Base-by-base conservation (phyloP, 805 yeast species). In the Candida verbasci region DNA sequence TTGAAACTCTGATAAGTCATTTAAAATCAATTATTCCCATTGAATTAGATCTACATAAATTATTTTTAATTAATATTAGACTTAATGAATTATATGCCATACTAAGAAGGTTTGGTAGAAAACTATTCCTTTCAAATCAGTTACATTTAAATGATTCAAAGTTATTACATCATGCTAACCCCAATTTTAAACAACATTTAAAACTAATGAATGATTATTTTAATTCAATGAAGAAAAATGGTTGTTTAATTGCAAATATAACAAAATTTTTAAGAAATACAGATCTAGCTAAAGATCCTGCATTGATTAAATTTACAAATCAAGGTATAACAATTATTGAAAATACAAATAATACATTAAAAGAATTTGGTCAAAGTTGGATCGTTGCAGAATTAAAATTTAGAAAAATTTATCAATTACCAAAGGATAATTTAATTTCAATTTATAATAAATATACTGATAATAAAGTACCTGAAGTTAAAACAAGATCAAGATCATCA, bases 41-140 rank as follows among this genome's bases (percentile, higher is more conserved):
- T 43, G 29, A 34, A 18, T 3, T 5, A 9, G 36, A 33, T 70
- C 3, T 45, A 51, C 82, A 78, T 45, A 58, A 72, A 39, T 55
- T 74, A 3, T 64, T 74, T 39, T 61, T 73, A 6, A 43, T 68
- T 36, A 56, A 75, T 4, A 46, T 74, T 24, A 55, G 76, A 32
- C 48, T 72, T 28, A 76, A 78, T 29, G 81, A 76, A 45, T 37
- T 75, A 22, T 75, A 74, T 46, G 60, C 69, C 4, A 53, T 70
- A 3, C 45, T 72, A 16, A 57, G 81, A 34, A 62, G 62, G 40
- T 57, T 68, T 35, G 80, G 80, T 3, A 62, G 75, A 40, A 65
- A 69, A 30, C 48, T 72, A 6, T 73, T 64, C 44, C 52, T 65
- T 17, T 67, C 74, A 27, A 74, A 76, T 50, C 50, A 57, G 35